Evolutionary conservation across 805 yeast genomes (phyloP).

Genomic region (Brettanomyces custersianus): DNA sequence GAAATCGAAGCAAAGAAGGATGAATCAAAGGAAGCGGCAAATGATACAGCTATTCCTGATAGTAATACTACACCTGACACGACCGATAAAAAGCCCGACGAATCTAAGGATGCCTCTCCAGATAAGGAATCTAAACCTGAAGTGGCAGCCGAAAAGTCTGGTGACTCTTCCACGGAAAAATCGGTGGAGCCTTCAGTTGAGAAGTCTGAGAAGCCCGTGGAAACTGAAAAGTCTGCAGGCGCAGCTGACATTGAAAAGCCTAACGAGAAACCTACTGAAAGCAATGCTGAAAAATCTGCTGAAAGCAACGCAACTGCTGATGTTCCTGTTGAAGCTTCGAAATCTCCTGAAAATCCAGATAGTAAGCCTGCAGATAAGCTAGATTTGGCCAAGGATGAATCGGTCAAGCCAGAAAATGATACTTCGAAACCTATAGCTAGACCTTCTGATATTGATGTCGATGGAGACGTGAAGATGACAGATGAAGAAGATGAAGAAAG

Average conservation of each 20-base stretch:
- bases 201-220: slow-evolving; percentile 14
- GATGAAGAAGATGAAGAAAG: slow-evolving; percentile 10
- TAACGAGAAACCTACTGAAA: not conserved
- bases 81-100: not conserved
- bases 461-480: slow-evolving; percentile 9
- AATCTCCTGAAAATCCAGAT: no score
- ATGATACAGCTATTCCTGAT: slow-evolving; percentile 5
- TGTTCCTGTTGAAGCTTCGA: not conserved
- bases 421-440: not conserved
- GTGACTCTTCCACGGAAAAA: not conserved
- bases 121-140: slow-evolving; percentile 4
- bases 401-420: not conserved
- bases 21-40: not conserved
- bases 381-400: not conserved
- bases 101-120: not conserved
- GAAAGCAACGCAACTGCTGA: not conserved
- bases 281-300: no score
- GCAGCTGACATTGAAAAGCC: not conserved
- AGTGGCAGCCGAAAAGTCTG: not conserved
- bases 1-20: no score
- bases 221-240: slow-evolving; percentile 13
- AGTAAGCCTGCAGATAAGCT: no score
- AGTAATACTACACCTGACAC: not conserved
- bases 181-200: not conserved
- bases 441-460: not conserved